Conservation (phyloP, 768 basidiomycete species). For the Hygrophorus pudorinus region DNA sequence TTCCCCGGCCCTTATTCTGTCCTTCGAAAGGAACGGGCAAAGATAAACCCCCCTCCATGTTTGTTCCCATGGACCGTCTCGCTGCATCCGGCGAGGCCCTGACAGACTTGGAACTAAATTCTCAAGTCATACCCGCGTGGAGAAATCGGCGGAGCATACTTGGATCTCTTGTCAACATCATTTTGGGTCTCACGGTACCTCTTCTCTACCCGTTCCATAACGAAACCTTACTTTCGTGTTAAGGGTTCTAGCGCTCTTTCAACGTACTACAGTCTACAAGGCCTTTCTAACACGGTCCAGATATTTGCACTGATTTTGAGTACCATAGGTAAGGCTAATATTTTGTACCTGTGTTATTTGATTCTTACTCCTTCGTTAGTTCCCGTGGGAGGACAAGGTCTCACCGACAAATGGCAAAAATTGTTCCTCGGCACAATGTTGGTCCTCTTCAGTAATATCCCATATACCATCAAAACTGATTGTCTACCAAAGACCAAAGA, state of each 20-base stretch:
- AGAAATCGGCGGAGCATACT: conserved; percentile 45
- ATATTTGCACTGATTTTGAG: conserved; percentile 62
- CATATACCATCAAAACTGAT: conserved; percentile 1
- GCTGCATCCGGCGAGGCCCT: conserved; percentile 36
- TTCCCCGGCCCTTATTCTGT: conserved; percentile 36
- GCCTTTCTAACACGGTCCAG: conserved; percentile 58
- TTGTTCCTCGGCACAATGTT: conserved; percentile 63
- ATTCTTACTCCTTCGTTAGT: conserved; percentile 18
- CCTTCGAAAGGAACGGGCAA: conserved; percentile 14
- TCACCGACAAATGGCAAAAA: conserved; percentile 43
- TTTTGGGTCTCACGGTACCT: conserved; percentile 45
- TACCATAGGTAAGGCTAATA: conserved; percentile 41
- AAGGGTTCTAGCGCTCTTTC: conserved; percentile 65
- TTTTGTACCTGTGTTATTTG: background rate
- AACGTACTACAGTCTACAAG: conserved; percentile 61
- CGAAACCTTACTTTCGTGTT: background rate
- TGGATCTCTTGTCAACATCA: conserved; percentile 31
- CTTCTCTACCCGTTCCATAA: background rate
- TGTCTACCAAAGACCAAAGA: conserved; percentile 42
- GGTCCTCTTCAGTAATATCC: conserved; percentile 14
- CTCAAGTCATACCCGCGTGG: conserved; percentile 38
- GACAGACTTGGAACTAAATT: conserved; percentile 53
- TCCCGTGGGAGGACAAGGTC: conserved; percentile 25
- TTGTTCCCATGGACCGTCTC: conserved; percentile 53
- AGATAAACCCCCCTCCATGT: conserved; percentile 28